Conservation (phyloP, 1,139 yeast species). For the Suhomyces ambrosiae region DNA sequence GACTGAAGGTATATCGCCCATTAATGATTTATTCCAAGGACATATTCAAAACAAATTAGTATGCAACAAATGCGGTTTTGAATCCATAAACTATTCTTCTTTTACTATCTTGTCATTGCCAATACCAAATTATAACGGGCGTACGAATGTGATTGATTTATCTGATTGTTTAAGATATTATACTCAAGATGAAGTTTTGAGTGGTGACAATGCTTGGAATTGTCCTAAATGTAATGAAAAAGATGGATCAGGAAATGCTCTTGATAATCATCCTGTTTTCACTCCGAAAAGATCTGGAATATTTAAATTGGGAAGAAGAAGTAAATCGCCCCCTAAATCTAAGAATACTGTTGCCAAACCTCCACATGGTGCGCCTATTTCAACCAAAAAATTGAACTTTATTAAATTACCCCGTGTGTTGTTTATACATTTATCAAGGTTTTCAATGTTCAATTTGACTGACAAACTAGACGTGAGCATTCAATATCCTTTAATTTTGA, state of each 20-base stretch:
- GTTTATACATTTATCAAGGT: constrained; percentile 65
- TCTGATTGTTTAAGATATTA: constrained; percentile 68
- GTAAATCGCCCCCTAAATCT: constrained; percentile 37
- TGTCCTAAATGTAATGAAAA: constrained; percentile 62
- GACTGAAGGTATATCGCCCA: constrained; percentile 65
- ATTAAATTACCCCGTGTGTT: constrained; percentile 65
- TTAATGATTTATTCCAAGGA: constrained; percentile 65
- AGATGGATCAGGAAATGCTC: constrained; percentile 14
- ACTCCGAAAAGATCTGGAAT: constrained; percentile 34
- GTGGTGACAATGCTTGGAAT: constrained; percentile 78
- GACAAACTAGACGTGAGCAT: constrained; percentile 58
- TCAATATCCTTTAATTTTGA: constrained; percentile 52
- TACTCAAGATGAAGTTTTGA: constrained; percentile 66
- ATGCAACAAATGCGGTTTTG: constrained; percentile 65
- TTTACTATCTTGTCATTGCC: constrained; percentile 69
- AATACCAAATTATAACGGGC: constrained; percentile 49
- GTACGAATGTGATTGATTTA: constrained; percentile 37
- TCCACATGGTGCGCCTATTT: constrained; percentile 16
- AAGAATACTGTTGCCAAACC: constrained; percentile 14
- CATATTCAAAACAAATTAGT: constrained; percentile 64
- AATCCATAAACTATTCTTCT: constrained; percentile 59
- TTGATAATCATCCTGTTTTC: constrained; percentile 45
- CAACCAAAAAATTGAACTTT: constrained; percentile 61
- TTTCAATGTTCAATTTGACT: constrained; percentile 54
- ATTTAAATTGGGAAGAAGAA: constrained; percentile 37